Percentiles rank a stretch among this genome's conserved stretches.
Evolutionary conservation across 768 basidiomycete genomes (phyloP).

Genomic region (Paxillus ammoniavirescens): DNA sequence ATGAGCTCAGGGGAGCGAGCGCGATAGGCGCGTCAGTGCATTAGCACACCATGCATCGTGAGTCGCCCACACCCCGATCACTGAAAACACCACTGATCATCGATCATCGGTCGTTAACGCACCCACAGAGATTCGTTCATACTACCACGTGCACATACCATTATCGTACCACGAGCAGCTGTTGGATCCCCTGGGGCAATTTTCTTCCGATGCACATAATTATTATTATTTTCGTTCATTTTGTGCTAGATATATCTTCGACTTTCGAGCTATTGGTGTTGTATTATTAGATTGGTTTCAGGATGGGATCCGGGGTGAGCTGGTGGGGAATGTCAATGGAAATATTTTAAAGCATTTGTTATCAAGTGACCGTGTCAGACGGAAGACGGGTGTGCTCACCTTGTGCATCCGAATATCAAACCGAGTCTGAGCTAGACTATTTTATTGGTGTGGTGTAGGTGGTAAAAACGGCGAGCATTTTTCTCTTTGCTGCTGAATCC

Average conservation of each 20-base stretch:
- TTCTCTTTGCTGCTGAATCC: background rate
- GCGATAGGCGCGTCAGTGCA: background rate
- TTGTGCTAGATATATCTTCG: slow-evolving; percentile 19
- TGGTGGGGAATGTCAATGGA: slow-evolving; percentile 5
- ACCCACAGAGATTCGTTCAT: slow-evolving; percentile 7
- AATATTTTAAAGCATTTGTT: background rate
- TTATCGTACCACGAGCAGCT: slow-evolving; percentile 2
- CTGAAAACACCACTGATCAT: background rate
- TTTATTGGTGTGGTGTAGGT: no score
- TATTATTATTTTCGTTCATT: slow-evolving; percentile 22
- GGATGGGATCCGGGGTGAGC: background rate
- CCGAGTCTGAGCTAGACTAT: no score
- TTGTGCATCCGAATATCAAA: no score
- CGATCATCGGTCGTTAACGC: background rate
- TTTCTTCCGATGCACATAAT: slow-evolving; percentile 5
- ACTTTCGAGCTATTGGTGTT: slow-evolving; percentile 6
- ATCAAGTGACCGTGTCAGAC: no score
- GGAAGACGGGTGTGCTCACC: no score
- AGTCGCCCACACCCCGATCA: slow-evolving; percentile 1
- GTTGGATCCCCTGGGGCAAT: slow-evolving; percentile 3
- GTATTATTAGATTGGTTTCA: background rate
- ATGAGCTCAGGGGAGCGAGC: slow-evolving; percentile 8
- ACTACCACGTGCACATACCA: slow-evolving; percentile 4
- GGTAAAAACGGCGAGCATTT: no score
- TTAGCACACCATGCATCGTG: slow-evolving; percentile 19